Conservation (phyloP, 1,139 yeast genomes). For the Debaryomycetaceae sp. region DNA sequence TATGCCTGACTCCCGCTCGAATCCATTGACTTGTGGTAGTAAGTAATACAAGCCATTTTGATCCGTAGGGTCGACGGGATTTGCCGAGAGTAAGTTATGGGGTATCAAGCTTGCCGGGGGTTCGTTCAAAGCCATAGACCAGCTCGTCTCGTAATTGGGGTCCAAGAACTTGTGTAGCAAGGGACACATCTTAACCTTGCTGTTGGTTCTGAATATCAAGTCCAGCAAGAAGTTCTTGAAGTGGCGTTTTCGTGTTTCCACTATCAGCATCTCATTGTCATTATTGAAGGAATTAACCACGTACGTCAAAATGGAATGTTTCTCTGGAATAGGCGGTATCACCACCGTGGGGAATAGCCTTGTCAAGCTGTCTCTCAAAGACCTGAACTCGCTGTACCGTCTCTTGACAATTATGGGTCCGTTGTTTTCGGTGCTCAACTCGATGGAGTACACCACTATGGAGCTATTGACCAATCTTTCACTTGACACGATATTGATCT, state of each 20-base stretch:
- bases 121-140: constrained; percentile 46
- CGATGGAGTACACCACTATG: constrained; percentile 40
- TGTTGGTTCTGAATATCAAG: constrained; percentile 26
- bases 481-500: constrained; percentile 31
- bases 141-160: constrained; percentile 46
- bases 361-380: constrained; percentile 43
- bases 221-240: constrained; percentile 38
- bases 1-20: constrained; percentile 27
- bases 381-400: constrained; percentile 54
- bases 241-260: constrained; percentile 41
- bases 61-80: constrained; percentile 44
- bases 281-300: constrained; percentile 38
- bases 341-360: constrained; percentile 48
- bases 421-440: constrained; percentile 15
- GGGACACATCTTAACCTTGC: constrained; percentile 24
- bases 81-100: constrained; percentile 36
- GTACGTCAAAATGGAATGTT: constrained; percentile 47
- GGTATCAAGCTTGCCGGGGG: constrained; percentile 45
- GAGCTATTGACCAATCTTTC: constrained; percentile 39
- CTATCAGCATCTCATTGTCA: constrained; percentile 33
- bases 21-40: constrained; percentile 37
- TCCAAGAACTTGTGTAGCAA: constrained; percentile 44
- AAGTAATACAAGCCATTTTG: constrained; percentile 45
- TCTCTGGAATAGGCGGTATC: constrained; percentile 58
- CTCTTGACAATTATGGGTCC: constrained; percentile 36